Conservation (phyloP, 2,329 filamentous ascomycete genomes). For the Talaromyces rugulosus region DNA sequence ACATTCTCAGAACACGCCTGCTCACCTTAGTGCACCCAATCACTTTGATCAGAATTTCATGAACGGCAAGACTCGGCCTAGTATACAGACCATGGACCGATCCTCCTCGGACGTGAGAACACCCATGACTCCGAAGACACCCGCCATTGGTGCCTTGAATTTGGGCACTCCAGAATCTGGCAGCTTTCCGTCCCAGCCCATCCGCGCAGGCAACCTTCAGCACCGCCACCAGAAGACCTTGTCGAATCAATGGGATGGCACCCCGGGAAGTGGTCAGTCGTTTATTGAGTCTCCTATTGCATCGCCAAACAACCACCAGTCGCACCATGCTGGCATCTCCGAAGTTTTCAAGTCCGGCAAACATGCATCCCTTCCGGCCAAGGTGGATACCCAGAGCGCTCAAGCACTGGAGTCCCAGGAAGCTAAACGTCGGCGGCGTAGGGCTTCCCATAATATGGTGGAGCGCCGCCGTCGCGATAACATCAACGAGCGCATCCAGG, state of each 20-base stretch:
- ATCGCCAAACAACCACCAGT: conserved; percentile 57
- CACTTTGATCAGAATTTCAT: conserved; percentile 56
- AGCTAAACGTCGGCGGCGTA: conserved; percentile 82
- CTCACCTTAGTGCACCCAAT: conserved; percentile 35
- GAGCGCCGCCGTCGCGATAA: conserved; percentile 93
- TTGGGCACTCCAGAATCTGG: conserved; percentile 68
- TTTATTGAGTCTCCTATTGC: conserved; percentile 86
- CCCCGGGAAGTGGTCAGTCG: conserved; percentile 75
- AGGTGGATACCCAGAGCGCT: conserved; percentile 59
- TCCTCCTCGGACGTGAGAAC: conserved; percentile 71
- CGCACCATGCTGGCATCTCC: conserved; percentile 69
- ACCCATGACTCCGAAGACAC: conserved; percentile 84
- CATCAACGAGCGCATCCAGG: conserved; percentile 97
- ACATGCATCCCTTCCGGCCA: conserved; percentile 82
- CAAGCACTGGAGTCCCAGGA: conserved; percentile 73
- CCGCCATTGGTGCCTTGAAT: conserved; percentile 66
- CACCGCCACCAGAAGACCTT: conserved; percentile 73
- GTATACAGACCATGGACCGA: conserved; percentile 63
- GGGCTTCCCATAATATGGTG: conserved; percentile 94
- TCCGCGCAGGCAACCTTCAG: conserved; percentile 60
- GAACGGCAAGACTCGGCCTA: conserved; percentile 54
- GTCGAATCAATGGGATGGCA: conserved; percentile 87
- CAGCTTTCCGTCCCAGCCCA: conserved; percentile 72
- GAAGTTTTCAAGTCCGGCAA: conserved; percentile 81
- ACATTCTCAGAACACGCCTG: conserved; percentile 41